Evolutionary conservation across 306 rosid species (phyloP).

Genomic region (Prunus dulcis): DNA sequence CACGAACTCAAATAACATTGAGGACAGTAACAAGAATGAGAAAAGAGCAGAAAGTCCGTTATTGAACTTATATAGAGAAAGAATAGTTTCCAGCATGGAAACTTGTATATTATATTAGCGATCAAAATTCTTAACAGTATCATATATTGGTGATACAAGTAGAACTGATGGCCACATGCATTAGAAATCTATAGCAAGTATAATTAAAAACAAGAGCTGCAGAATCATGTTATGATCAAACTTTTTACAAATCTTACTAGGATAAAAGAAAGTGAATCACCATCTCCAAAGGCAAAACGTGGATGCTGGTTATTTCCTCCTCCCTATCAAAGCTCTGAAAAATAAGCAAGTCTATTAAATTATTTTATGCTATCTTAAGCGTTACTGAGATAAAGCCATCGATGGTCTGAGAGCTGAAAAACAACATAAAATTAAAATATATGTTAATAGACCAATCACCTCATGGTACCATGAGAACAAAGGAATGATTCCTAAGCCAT

Average conservation of each 20-base stretch:
- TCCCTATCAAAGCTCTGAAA: conserved; percentile 90
- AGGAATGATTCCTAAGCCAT: conserved; percentile 84
- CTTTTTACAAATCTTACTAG: conserved; percentile 45
- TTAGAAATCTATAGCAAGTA: no score
- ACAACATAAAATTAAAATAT: background rate
- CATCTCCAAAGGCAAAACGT: conserved; percentile 79
- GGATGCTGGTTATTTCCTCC: conserved; percentile 58
- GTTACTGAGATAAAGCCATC: conserved; percentile 16
- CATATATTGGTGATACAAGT: background rate
- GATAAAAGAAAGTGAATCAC: conserved; percentile 66
- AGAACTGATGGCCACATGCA: no score
- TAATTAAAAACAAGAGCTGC: background rate
- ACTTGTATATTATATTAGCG: no score
- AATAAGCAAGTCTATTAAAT: conserved; percentile 23
- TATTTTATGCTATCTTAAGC: conserved; percentile 6
- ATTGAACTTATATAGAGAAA: background rate
- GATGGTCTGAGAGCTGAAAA: conserved; percentile 27
- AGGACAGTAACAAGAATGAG: background rate
- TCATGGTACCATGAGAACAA: conserved; percentile 93
- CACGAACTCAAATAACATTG: background rate
- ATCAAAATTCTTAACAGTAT: background rate
- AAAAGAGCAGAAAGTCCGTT: background rate
- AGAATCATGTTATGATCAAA: background rate
- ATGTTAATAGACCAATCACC: conserved; percentile 43
- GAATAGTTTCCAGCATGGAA: background rate